Percentiles rank a stretch among this genome's conserved stretches.
phyloP scores from a whole-genome alignment of 352 stramenopile genomes.

The Phytopythium aichiense region DNA sequence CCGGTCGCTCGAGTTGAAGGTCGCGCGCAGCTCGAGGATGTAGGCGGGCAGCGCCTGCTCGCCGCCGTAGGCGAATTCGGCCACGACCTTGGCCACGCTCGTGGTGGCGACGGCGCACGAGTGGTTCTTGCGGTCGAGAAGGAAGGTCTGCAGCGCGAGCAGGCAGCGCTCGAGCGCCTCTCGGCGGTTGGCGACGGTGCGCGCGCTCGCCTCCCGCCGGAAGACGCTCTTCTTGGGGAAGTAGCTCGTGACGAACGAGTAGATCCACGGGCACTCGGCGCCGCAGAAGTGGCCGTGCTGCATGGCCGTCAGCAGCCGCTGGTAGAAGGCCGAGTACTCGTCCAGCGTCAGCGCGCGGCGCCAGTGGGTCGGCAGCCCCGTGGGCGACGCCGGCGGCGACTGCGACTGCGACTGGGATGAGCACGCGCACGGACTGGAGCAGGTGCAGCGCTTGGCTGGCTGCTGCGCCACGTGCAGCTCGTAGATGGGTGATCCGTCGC shows the following conservation, averaged over 20 bases:
- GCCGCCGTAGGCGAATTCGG: slow-evolving; percentile 20
- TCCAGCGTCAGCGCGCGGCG: slow-evolving; percentile 15
- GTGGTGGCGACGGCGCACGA: slow-evolving; percentile 15
- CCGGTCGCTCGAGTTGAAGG: slow-evolving; percentile 10
- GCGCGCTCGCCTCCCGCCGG: slow-evolving; percentile 14
- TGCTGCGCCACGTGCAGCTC: slow-evolving; percentile 13
- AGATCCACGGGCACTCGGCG: slow-evolving; percentile 23
- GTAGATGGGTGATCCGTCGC: slow-evolving; percentile 14
- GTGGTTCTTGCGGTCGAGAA: slow-evolving; percentile 26
- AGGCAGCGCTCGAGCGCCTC: slow-evolving; percentile 18
- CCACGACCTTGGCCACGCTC: slow-evolving; percentile 18
- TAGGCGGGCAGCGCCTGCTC: slow-evolving; percentile 15
- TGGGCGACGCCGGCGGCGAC: background rate
- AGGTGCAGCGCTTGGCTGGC: background rate
- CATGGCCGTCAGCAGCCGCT: slow-evolving; percentile 13
- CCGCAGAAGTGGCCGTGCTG: slow-evolving; percentile 32
- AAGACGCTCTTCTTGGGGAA: slow-evolving; percentile 32
- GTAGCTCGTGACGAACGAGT: slow-evolving; percentile 20
- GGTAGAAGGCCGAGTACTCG: slow-evolving; percentile 22
- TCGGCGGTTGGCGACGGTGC: slow-evolving; percentile 11
- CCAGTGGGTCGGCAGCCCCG: slow-evolving; percentile 11
- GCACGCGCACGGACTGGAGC: background rate
- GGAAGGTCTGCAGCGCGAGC: slow-evolving; percentile 16
- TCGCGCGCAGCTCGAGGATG: slow-evolving; percentile 12
- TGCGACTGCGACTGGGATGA: background rate